Conservation (phyloP, 2,329 filamentous ascomycete species). For the Septoria petroselini region DNA sequence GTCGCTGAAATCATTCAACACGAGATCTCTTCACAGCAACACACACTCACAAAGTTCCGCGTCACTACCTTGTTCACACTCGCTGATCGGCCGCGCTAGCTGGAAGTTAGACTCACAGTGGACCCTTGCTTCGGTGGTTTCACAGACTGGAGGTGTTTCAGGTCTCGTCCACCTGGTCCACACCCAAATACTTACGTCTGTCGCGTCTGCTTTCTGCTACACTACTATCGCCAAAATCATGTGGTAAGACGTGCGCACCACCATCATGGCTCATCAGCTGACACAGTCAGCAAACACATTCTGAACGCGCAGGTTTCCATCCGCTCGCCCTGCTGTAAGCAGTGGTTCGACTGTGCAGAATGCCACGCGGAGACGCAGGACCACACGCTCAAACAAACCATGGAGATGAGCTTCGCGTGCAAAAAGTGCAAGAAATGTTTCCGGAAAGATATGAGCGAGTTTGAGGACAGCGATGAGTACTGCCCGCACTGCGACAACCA, state of each 20-base stretch:
- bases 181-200: background rate
- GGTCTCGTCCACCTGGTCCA: constrained; percentile 2
- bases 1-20: no score
- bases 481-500: constrained; percentile 99
- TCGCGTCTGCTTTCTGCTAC: no score
- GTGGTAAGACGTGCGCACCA: constrained; percentile 4
- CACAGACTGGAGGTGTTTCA: no score
- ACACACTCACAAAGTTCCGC: no score
- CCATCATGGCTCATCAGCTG: background rate
- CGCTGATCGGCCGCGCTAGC: no score
- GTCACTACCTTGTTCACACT: no score
- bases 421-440: constrained; percentile 99
- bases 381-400: constrained; percentile 69
- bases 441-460: constrained; percentile 86
- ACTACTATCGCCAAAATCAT: constrained; percentile 3
- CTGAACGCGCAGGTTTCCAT: constrained; percentile 97
- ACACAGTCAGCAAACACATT: constrained; percentile 78
- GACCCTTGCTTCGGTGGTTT: no score
- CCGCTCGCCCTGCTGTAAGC: constrained; percentile 90
- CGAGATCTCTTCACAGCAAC: no score
- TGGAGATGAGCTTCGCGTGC: constrained; percentile 91
- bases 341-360: constrained; percentile 98
- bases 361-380: constrained; percentile 79
- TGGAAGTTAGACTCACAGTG: no score
- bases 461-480: constrained; percentile 97